Conservation (phyloP, 352 stramenopile genomes). For the Phytophthora kernoviae region DNA sequence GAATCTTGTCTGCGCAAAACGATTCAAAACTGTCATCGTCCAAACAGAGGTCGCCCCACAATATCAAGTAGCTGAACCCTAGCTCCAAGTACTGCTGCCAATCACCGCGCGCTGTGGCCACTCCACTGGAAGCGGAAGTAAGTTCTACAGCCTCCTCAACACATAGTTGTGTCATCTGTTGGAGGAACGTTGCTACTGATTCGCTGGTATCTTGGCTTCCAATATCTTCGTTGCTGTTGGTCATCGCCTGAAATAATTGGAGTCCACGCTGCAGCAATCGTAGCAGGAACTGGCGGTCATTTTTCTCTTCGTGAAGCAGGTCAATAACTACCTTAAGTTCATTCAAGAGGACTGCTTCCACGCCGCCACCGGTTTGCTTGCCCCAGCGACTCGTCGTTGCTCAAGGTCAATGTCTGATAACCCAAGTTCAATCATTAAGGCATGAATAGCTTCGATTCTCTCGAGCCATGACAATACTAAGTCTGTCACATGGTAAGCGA, state of each 20-base stretch:
- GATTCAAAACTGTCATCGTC: conserved; percentile 33
- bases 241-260: conserved; percentile 42
- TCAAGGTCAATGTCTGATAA: conserved; percentile 69
- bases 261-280: conserved; percentile 67
- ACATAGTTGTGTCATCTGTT: conserved; percentile 47
- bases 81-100: conserved; percentile 48
- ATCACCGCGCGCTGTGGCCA: not conserved
- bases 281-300: conserved; percentile 58
- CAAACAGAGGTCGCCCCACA: conserved; percentile 35
- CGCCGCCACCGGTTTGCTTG: conserved; percentile 23
- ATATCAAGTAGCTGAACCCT: conserved; percentile 51
- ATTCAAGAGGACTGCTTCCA: conserved; percentile 55
- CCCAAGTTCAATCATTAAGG: conserved; percentile 61
- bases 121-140: not conserved
- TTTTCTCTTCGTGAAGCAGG: conserved; percentile 62
- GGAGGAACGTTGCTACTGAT: conserved; percentile 21
- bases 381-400: conserved; percentile 41
- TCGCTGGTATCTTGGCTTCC: conserved; percentile 11
- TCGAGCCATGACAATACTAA: conserved; percentile 52
- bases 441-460: conserved; percentile 59
- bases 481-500: conserved; percentile 54
- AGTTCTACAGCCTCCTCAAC: conserved; percentile 34
- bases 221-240: conserved; percentile 4
- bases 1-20: conserved; percentile 49
- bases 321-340: conserved; percentile 74